Conservation (phyloP, 108 stramenopile species). For the Conticribra guillardii region DNA sequence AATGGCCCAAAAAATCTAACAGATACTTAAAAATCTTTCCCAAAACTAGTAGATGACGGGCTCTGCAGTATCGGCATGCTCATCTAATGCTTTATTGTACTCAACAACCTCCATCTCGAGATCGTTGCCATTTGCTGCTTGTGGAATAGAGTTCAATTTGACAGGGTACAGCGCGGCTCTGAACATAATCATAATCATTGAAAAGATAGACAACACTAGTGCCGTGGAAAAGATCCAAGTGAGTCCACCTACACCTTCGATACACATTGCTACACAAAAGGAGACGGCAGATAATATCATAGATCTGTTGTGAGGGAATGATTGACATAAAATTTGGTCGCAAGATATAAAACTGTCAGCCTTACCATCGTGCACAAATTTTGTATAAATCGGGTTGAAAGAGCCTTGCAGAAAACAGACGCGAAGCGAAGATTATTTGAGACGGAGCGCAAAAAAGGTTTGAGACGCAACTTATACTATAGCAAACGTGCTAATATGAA, state of each 20-base stretch:
- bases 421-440: background rate
- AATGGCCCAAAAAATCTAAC: background rate
- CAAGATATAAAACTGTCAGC: too few species aligned
- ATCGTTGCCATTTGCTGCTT: background rate
- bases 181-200: slow-evolving; percentile 49
- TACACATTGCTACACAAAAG: slow-evolving; percentile 15
- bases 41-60: too few species aligned
- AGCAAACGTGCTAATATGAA: too few species aligned
- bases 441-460: background rate
- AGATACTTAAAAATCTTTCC: too few species aligned
- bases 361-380: slow-evolving; percentile 32
- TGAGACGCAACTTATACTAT: background rate
- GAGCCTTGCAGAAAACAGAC: background rate
- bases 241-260: slow-evolving; percentile 31
- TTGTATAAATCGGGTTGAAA: slow-evolving; percentile 45
- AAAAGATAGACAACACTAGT: slow-evolving; percentile 24
- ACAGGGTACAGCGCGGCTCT: slow-evolving; percentile 52
- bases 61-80: background rate
- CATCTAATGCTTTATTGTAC: slow-evolving; percentile 13
- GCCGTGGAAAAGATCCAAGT: slow-evolving; percentile 36
- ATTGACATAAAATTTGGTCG: too few species aligned
- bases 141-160: background rate
- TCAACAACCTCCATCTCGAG: slow-evolving; percentile 1
- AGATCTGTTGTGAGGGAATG: background rate
- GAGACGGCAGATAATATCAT: background rate